Evolutionary conservation across 1,284 basidiomycete genomes (phyloP).

Genomic region (Cryptococcus sp.): DNA sequence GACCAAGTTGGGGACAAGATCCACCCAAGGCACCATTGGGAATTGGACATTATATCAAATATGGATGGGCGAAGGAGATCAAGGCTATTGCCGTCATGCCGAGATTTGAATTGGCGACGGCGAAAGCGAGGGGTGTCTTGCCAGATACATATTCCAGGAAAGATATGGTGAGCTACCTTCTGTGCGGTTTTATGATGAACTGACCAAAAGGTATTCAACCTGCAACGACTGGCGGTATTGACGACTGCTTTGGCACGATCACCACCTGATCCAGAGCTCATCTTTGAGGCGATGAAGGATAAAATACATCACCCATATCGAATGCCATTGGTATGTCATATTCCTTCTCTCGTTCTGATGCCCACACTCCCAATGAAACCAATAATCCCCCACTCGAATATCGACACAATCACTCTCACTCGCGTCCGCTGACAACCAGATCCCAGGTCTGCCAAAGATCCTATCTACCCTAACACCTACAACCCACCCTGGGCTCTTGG

Average conservation of each 20-base stretch:
- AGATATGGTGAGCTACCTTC: constrained; percentile 71
- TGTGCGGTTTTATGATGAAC: constrained; percentile 5
- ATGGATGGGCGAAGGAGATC: constrained; percentile 81
- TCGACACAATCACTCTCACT: neutral
- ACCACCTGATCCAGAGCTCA: constrained; percentile 87
- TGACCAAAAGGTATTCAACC: constrained; percentile 84
- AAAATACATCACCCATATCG: constrained; percentile 96
- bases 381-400: neutral
- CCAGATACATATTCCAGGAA: constrained; percentile 79
- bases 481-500: constrained; percentile 87
- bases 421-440: constrained; percentile 53
- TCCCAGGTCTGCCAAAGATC: constrained; percentile 89
- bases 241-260: constrained; percentile 88
- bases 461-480: constrained; percentile 80
- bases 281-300: constrained; percentile 99
- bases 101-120: constrained; percentile 92
- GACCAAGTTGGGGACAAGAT: constrained; percentile 79
- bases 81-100: constrained; percentile 94
- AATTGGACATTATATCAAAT: constrained; percentile 92
- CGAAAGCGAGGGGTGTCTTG: constrained; percentile 84
- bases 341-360: neutral
- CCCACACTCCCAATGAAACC: neutral
- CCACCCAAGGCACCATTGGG: constrained; percentile 84
- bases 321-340: constrained; percentile 60
- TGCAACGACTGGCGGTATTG: constrained; percentile 95